Conservation (phyloP, 164 flowering plant species). For the Vitis rupestris region DNA sequence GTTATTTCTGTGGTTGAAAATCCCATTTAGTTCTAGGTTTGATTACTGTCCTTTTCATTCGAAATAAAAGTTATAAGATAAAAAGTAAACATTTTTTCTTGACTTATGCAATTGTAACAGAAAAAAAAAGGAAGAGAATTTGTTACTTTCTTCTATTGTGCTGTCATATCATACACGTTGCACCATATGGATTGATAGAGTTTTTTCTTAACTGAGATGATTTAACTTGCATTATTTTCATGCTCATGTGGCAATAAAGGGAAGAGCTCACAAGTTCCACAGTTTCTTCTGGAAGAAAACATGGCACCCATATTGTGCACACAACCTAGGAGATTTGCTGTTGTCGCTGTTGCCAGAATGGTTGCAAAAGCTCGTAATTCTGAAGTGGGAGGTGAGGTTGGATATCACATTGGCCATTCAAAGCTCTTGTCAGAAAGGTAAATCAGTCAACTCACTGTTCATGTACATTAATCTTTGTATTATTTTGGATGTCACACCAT, state of each 20-base stretch:
- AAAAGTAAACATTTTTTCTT: too few species aligned
- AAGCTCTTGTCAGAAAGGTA: slow-evolving; percentile 66
- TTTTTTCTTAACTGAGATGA: not conserved
- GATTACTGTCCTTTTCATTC: too few species aligned
- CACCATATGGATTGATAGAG: not conserved
- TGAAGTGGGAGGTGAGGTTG: slow-evolving; percentile 89
- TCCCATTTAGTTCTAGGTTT: too few species aligned
- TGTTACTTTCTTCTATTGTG: not conserved
- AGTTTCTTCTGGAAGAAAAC: slow-evolving; percentile 73
- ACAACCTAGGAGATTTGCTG: slow-evolving; percentile 98
- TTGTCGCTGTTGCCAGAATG: slow-evolving; percentile 94
- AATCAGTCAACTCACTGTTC: slow-evolving; percentile 3
- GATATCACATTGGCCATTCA: slow-evolving; percentile 92
- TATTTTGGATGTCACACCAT: not conserved
- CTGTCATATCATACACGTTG: not conserved
- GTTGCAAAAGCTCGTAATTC: slow-evolving; percentile 82
- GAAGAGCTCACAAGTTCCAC: slow-evolving; percentile 97
- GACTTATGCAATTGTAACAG: too few species aligned
- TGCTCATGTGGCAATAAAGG: slow-evolving; percentile 39
- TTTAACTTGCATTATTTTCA: not conserved
- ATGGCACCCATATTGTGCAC: slow-evolving; percentile 85
- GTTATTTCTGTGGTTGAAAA: too few species aligned
- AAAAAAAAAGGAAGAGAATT: too few species aligned
- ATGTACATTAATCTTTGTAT: not conserved
- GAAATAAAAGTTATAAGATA: too few species aligned